Base-by-base conservation (phyloP, 1,284 basidiomycete species). In the Amylostereum chailletii region DNA sequence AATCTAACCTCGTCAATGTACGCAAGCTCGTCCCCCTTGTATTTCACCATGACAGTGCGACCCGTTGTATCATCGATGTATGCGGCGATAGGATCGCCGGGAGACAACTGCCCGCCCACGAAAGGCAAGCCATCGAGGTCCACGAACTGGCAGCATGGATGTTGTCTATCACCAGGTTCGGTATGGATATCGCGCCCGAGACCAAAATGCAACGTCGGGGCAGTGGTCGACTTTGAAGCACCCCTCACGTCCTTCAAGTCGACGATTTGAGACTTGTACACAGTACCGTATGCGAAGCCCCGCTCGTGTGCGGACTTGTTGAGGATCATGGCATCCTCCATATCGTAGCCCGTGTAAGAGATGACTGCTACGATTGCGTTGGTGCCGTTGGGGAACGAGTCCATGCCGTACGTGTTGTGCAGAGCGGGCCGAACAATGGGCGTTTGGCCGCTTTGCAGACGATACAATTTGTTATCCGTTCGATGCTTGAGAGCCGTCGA, bases 291-390 rank as follows among this genome's bases (percentile, higher is more conserved):
- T 0, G 79, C 94, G 64, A 99, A 99, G 0, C 96, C 96, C 41
- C 96, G 86, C 69, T 99, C 96, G 65, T 99, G 94, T 3, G 93
- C 89, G 3, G 94, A 98, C 72, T 99, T 99, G 72, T 99, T 99
- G 48, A 99, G 71, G 58, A 99, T 99, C 96, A 99, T 99, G 54
- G 96, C 96, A 61, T 99, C 96, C 71, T 99, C 96, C 96, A 99
- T 99, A 66, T 99, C 96, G 69, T 99, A 99, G 4, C 96, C 96
- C 0, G 96, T 99, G 67, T 99, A 99, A 0, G 96, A 99, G 58
- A 99, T 98, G 64, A 99, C 96, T 27, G 96, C 96, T 47, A 99
- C 96, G 51, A 99, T 79, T 11, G 96, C 96, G 66, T 99, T 99
- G 41, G 90, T 97, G 11, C 95, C 96, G 63, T 96, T 99, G 1